Evolutionary conservation across 495 filamentous ascomycete species (phyloP).

Genomic region (Talaromyces adpressus): DNA sequence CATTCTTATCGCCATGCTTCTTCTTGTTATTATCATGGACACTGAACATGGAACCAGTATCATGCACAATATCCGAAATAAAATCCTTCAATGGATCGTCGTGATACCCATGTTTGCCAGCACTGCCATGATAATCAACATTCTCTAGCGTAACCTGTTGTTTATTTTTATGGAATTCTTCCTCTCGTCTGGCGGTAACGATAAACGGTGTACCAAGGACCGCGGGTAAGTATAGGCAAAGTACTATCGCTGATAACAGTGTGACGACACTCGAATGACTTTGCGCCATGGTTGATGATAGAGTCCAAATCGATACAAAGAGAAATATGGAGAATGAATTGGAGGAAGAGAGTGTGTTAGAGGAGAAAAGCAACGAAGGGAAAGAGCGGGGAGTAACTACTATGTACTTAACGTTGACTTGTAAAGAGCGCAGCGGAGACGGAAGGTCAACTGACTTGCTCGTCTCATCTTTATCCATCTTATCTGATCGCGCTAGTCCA

Average conservation of each 20-base stretch:
- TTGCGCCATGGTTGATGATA: neutral
- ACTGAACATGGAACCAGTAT: neutral
- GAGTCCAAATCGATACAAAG: neutral
- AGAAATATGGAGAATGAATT: neutral
- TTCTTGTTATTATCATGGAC: neutral
- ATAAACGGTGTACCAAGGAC: neutral
- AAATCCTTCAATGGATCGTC: conserved; percentile 17
- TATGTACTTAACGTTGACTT: neutral
- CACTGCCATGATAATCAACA: neutral
- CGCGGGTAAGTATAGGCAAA: neutral
- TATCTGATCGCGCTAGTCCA: neutral
- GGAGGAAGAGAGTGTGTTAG: neutral
- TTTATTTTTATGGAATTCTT: neutral
- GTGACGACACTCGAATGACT: neutral
- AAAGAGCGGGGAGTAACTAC: neutral
- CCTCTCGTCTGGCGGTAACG: conserved; percentile 5
- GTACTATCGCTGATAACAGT: conserved; percentile 8
- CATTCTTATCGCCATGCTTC: neutral
- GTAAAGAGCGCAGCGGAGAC: neutral
- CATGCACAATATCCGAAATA: conserved; percentile 10
- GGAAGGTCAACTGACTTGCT: neutral
- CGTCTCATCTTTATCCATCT: neutral
- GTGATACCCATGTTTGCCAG: neutral
- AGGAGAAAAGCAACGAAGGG: neutral
- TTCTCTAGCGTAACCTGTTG: neutral